A percentile compares a stretch with the other conserved stretches of the same genome.
phyloP scores from a whole-genome alignment of 495 filamentous ascomycete genomes.

The Apiosordaria backusii region DNA sequence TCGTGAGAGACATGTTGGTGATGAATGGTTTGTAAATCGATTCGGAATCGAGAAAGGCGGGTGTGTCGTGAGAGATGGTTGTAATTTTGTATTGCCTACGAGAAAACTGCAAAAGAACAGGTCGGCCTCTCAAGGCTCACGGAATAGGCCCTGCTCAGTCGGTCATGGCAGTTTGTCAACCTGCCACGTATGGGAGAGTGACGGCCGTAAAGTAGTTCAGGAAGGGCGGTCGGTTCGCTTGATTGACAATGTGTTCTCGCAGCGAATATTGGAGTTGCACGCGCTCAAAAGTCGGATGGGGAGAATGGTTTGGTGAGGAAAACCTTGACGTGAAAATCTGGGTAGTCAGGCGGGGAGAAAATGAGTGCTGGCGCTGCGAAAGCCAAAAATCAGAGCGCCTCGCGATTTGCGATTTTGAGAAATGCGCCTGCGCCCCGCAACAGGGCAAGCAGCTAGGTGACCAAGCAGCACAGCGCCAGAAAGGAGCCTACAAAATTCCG shows the following conservation, averaged over 20 bases:
- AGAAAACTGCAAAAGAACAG: neutral
- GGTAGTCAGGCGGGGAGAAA: neutral
- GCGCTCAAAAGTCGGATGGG: neutral
- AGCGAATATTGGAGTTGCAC: neutral
- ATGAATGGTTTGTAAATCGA: neutral
- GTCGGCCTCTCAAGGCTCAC: constrained; percentile 17
- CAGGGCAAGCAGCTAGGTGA: neutral
- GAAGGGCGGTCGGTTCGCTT: neutral
- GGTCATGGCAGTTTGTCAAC: constrained; percentile 18
- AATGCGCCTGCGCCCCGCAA: constrained; percentile 1
- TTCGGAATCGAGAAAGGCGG: neutral
- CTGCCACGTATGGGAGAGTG: neutral
- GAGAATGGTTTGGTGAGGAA: neutral
- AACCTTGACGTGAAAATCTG: neutral
- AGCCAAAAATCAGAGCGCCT: neutral
- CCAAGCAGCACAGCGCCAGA: neutral
- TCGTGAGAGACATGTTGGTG: constrained; percentile 10
- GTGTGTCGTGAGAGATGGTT: neutral
- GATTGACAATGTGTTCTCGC: neutral
- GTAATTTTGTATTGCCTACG: neutral
- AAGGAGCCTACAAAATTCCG: neutral
- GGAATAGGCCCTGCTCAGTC: constrained; percentile 11
- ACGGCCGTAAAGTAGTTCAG: neutral
- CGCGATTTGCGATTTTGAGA: constrained; percentile 1
- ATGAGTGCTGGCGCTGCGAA: neutral